Percentiles rank a stretch among this genome's conserved stretches.
Conservation (phyloP, 768 basidiomycete genomes). For the Russula sp. region DNA sequence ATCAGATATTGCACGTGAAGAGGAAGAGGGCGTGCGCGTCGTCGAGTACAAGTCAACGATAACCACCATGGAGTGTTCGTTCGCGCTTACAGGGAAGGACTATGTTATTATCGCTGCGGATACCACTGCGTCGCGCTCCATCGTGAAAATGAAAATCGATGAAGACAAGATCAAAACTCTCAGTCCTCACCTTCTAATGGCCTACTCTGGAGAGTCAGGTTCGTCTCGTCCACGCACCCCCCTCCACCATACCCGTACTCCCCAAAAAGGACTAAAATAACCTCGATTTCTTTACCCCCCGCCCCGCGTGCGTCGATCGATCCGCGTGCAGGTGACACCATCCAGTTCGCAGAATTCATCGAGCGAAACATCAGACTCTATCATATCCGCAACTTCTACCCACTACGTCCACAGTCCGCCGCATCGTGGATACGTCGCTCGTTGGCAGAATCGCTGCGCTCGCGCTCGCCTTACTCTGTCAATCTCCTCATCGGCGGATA, state of each 20-base stretch:
- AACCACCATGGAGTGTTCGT: conserved; percentile 77
- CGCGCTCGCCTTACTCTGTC: conserved; percentile 83
- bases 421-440: conserved; percentile 93
- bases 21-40: conserved; percentile 20
- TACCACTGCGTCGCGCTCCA: conserved; percentile 82
- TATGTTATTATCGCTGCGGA: conserved; percentile 93
- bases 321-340: conserved; percentile 71
- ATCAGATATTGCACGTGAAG: not conserved
- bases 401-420: conserved; percentile 85
- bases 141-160: conserved; percentile 96
- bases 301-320: not conserved
- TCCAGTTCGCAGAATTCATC: conserved; percentile 94
- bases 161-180: conserved; percentile 96
- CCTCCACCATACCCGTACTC: not conserved
- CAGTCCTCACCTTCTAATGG: conserved; percentile 90
- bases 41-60: conserved; percentile 7
- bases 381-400: conserved; percentile 89
- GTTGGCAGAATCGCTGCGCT: conserved; percentile 85
- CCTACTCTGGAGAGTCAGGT: conserved; percentile 94
- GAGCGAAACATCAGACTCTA: conserved; percentile 95
- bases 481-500: conserved; percentile 93
- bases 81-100: conserved; percentile 88
- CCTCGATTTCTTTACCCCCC: too few species aligned
- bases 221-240: conserved; percentile 30
- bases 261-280: not conserved